Evolutionary conservation across 2,329 filamentous ascomycete species (phyloP).

Genomic region (Zasmidium citrigriseum): DNA sequence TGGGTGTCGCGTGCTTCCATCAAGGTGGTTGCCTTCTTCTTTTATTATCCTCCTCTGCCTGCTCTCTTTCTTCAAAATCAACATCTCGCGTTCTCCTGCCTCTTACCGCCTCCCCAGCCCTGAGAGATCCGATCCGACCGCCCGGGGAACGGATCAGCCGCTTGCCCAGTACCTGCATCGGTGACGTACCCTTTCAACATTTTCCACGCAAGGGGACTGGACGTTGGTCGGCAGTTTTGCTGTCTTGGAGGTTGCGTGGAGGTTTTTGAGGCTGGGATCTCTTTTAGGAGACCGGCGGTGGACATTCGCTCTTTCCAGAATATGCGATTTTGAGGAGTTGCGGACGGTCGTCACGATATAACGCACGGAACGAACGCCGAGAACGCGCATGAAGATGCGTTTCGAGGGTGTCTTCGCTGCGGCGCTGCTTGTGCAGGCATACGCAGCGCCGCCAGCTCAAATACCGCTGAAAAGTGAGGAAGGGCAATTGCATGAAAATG

Average conservation of each 20-base stretch:
- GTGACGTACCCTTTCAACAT: not conserved
- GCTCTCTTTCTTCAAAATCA: not conserved
- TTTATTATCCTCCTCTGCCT: not conserved
- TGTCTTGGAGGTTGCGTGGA: not conserved
- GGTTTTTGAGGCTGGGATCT: not conserved
- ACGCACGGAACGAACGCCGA: not conserved
- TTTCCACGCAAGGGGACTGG: not conserved
- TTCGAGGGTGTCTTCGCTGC: not conserved
- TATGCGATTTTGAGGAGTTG: not conserved
- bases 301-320: not conserved
- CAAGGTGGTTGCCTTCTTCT: not conserved
- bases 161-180: not conserved
- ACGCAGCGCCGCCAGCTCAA: constrained; percentile 22
- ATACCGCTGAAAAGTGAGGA: constrained; percentile 11
- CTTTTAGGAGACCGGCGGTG: not conserved
- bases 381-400: not conserved
- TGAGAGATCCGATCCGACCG: not conserved
- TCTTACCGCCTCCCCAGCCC: not conserved
- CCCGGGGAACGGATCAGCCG: not conserved
- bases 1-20: not conserved
- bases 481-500: not conserved
- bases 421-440: constrained; percentile 14
- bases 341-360: not conserved
- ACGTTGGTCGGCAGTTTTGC: not conserved
- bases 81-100: not conserved